Base-by-base conservation (phyloP, 1,139 yeast genomes). In the Tardiomyces depauwii region DNA sequence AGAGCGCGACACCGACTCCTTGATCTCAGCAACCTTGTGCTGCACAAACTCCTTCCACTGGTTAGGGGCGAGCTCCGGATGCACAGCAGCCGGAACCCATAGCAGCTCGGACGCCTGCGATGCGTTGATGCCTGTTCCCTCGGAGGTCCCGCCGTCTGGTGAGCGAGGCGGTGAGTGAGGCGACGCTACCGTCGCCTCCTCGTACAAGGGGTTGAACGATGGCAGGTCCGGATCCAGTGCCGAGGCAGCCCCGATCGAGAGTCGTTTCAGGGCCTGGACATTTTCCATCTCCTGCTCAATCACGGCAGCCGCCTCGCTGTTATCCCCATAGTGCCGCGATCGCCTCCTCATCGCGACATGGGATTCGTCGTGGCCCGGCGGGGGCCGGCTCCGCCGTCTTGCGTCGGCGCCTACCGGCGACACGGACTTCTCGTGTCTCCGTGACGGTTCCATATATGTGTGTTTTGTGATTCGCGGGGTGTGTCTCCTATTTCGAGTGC, bases 21-120 rank as follows among this genome's bases (percentile, higher is more conserved):
- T 73, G 51, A 87, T 73, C 58, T 83, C 94, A 51, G 84, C 82
- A 18, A 88, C 80, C 21, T 91, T 83, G 44, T 78, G 74, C 56
- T 83, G 84, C 39, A 91, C 86, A 65, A 87, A 88, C 51, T 79
- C 76, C 55, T 82, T 76, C 73, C 88, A 91, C 56, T 85, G 87
- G 56, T 86, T 94, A 1, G 97, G 97, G 36, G 94, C 89, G 16
- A 91, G 77, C 58, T 84, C 91, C 1, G 98, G 97, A 61, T 91
- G 98, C 43, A 87, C 74, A 52, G 79, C 80, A 1, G 97, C 97
- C 0, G 97, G 96, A 1, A 91, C 96, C 98, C 98, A 89, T 44
- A 88, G 67, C 40, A 64, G 55, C 50, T 59, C 59, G 6, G 60
- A 55, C 11, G 62, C 62, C 32, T 62, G 64, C 2, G 60, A 56